These are phyloP conservation scores for Daldinia sp. DNA, from an alignment of 2,329 filamentous ascomycete genomes.

Conservation along the genomic window DNA sequence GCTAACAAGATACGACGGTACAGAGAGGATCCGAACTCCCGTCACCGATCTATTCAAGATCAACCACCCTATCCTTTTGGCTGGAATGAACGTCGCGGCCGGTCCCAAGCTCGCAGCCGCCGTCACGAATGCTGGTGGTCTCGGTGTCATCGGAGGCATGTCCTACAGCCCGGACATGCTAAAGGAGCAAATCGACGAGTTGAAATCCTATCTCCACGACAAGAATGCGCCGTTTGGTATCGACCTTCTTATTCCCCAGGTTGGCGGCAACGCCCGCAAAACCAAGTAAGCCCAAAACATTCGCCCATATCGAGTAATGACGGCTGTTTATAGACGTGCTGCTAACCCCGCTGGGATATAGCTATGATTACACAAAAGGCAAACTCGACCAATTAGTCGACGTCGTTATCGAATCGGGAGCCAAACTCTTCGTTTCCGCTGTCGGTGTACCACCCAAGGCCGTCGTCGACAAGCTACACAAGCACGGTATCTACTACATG, in stretches of 20 bases:
- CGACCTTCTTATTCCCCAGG: slow-evolving; percentile 90
- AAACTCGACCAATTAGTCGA: slow-evolving; percentile 91
- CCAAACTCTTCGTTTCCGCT: slow-evolving; percentile 94
- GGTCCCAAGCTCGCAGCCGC: slow-evolving; percentile 95
- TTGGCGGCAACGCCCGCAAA: slow-evolving; percentile 92
- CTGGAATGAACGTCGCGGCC: slow-evolving; percentile 99
- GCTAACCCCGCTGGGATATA: slow-evolving; percentile 50
- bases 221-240: slow-evolving; percentile 97
- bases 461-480: slow-evolving; percentile 90
- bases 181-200: slow-evolving; percentile 89
- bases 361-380: slow-evolving; percentile 99
- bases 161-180: slow-evolving; percentile 98
- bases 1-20: slow-evolving; percentile 37
- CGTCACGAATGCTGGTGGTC: slow-evolving; percentile 94
- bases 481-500: slow-evolving; percentile 91
- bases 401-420: slow-evolving; percentile 90
- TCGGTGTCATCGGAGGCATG: slow-evolving; percentile 95
- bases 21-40: slow-evolving; percentile 89
- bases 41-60: slow-evolving; percentile 97
- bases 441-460: slow-evolving; percentile 91
- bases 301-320: slow-evolving; percentile 1
- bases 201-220: slow-evolving; percentile 86
- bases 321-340: neutral
- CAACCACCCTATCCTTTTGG: slow-evolving; percentile 93
- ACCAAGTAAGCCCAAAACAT: slow-evolving; percentile 70